Percentiles rank a stretch among this genome's conserved stretches.
Conservation (phyloP, 2,329 filamentous ascomycete species). For the Coniosporium tulheliwenetii region DNA sequence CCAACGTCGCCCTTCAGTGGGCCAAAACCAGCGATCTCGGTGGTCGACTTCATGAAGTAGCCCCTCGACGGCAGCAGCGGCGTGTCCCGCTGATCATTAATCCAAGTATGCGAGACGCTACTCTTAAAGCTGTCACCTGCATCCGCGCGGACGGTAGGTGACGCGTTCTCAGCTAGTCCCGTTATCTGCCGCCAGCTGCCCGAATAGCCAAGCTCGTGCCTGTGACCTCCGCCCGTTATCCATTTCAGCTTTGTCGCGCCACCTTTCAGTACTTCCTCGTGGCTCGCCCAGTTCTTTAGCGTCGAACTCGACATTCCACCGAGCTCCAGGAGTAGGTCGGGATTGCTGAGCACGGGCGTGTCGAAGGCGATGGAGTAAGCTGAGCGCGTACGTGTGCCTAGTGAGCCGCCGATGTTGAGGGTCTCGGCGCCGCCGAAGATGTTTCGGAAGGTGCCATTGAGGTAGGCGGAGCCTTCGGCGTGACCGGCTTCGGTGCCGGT, state of each 20-base stretch:
- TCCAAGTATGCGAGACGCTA: slow-evolving; percentile 67
- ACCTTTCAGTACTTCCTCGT: slow-evolving; percentile 77
- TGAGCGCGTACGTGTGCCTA: slow-evolving; percentile 80
- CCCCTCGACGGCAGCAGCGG: slow-evolving; percentile 71
- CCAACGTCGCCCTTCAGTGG: slow-evolving; percentile 74
- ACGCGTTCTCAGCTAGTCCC: slow-evolving; percentile 57
- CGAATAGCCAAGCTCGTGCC: slow-evolving; percentile 67
- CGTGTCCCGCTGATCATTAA: slow-evolving; percentile 67
- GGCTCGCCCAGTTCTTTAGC: slow-evolving; percentile 82
- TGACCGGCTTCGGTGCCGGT: slow-evolving; percentile 92
- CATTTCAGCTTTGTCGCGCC: slow-evolving; percentile 64
- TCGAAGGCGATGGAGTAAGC: slow-evolving; percentile 80
- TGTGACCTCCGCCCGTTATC: slow-evolving; percentile 46
- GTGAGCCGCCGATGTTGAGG: slow-evolving; percentile 69
- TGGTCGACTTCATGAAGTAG: slow-evolving; percentile 60
- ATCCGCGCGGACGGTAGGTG: slow-evolving; percentile 65
- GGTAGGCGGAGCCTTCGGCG: slow-evolving; percentile 84
- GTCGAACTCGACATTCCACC: slow-evolving; percentile 73
- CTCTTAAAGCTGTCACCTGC: slow-evolving; percentile 87
- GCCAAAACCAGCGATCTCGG: slow-evolving; percentile 79
- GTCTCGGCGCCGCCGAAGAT: slow-evolving; percentile 89
- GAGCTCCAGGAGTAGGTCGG: slow-evolving; percentile 61
- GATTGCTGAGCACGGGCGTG: slow-evolving; percentile 69
- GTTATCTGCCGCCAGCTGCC: slow-evolving; percentile 83
- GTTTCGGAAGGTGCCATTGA: slow-evolving; percentile 76